These are phyloP conservation scores for Ceriops tagal DNA, from an alignment of 345 rosid species.

Conservation along the genomic window DNA sequence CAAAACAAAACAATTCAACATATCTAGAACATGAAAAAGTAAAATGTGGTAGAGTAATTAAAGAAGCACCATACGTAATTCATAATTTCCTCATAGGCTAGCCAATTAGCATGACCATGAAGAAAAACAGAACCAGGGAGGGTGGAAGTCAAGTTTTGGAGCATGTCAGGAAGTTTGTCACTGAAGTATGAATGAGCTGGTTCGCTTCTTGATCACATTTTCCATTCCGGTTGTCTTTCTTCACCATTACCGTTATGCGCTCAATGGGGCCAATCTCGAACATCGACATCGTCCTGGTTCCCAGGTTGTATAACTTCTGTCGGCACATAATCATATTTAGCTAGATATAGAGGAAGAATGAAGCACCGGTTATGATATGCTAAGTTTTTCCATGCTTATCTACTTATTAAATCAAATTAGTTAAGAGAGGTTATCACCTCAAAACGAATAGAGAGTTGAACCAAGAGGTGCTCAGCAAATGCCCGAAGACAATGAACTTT, in stretches of 20 bases:
- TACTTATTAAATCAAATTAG: too few species aligned
- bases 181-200: slow-evolving; percentile 31
- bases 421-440: slow-evolving; percentile 21
- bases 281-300: slow-evolving; percentile 41
- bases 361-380: too few species aligned
- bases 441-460: slow-evolving; percentile 23
- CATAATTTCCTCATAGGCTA: slow-evolving; percentile 32
- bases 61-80: slow-evolving; percentile 28
- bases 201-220: slow-evolving; percentile 33
- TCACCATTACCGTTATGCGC: slow-evolving; percentile 39
- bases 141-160: slow-evolving; percentile 26
- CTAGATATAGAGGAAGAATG: too few species aligned
- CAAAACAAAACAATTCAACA: too few species aligned
- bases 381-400: too few species aligned
- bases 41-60: background rate
- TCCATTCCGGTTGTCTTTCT: slow-evolving; percentile 20
- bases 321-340: too few species aligned
- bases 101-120: slow-evolving; percentile 17
- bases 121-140: slow-evolving; percentile 31
- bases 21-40: too few species aligned
- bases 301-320: slow-evolving; percentile 19
- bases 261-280: slow-evolving; percentile 48
- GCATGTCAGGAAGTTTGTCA: slow-evolving; percentile 21
- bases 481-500: slow-evolving; percentile 14
- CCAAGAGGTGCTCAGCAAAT: slow-evolving; percentile 30